Conservation (phyloP, 352 stramenopile genomes). For the Globisporangium megalacanthum region DNA sequence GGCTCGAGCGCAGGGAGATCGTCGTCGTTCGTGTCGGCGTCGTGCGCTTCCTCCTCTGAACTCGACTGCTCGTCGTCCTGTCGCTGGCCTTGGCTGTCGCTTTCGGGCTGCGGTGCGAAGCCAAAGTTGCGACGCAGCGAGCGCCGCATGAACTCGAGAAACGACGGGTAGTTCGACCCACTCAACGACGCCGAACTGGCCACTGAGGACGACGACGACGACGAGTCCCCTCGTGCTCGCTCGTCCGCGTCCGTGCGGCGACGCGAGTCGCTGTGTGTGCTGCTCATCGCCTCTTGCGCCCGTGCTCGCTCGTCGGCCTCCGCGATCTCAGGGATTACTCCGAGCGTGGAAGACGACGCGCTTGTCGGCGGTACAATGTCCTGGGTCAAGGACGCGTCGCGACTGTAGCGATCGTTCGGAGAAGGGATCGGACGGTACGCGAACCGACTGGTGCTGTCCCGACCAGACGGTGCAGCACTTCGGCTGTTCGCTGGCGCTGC, state of each 20-base stretch:
- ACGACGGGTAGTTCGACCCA: conserved; percentile 21
- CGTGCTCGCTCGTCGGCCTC: conserved; percentile 35
- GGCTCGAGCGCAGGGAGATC: conserved; percentile 8
- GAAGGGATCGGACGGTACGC: conserved; percentile 14
- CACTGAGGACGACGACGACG: conserved; percentile 21
- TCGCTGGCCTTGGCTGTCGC: neutral
- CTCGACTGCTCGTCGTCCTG: neutral
- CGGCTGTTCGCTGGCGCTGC: conserved; percentile 15
- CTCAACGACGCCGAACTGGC: conserved; percentile 2
- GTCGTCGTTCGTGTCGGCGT: neutral
- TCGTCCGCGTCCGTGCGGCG: neutral
- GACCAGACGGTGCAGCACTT: neutral
- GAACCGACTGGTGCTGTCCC: neutral
- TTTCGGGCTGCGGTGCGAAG: conserved; percentile 4
- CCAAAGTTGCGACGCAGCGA: conserved; percentile 33
- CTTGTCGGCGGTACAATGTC: neutral
- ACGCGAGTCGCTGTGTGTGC: conserved; percentile 15
- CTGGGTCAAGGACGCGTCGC: neutral
- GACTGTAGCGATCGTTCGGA: conserved; percentile 7
- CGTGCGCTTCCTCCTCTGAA: neutral
- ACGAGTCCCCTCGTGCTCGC: conserved; percentile 17
- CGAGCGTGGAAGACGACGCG: conserved; percentile 13
- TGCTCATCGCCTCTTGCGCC: conserved; percentile 1
- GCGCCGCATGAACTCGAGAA: conserved; percentile 42
- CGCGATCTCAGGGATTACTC: conserved; percentile 63